phyloP scores from a whole-genome alignment of 139 green algal species.

The Chlorella vulgaris region DNA sequence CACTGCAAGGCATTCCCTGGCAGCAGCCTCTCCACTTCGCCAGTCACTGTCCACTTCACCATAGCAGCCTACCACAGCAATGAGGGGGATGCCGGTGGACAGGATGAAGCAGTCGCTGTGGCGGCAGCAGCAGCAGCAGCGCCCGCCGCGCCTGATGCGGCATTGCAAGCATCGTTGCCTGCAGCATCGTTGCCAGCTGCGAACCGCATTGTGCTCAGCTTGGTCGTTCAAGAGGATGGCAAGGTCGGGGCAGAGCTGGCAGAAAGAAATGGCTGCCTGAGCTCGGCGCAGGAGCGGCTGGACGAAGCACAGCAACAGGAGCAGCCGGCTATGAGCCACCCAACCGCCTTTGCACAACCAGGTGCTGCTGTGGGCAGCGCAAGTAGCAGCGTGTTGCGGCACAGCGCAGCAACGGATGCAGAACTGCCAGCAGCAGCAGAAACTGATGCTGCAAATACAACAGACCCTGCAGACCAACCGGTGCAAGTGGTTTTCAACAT shows the following conservation, averaged over 20 bases:
- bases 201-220: background rate
- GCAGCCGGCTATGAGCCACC: too few species aligned
- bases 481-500: conserved; percentile 23
- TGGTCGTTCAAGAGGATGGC: background rate
- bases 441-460: background rate
- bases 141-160: too few species aligned
- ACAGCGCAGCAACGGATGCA: too few species aligned
- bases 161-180: background rate
- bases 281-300: background rate
- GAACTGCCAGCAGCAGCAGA: background rate
- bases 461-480: background rate
- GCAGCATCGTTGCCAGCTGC: background rate
- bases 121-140: background rate
- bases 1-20: too few species aligned
- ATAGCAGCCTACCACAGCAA: too few species aligned
- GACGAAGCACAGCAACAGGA: background rate
- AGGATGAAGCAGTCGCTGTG: background rate
- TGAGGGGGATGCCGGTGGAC: too few species aligned
- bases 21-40: background rate
- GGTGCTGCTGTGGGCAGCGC: too few species aligned
- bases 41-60: too few species aligned
- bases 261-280: background rate
- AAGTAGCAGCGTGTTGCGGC: too few species aligned
- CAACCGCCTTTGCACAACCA: too few species aligned
- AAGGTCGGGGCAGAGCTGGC: background rate